Evolutionary conservation across 345 rosid species (phyloP), one percentile per base, ranked within the genome.

Genomic region (Boechera retrofracta): DNA sequence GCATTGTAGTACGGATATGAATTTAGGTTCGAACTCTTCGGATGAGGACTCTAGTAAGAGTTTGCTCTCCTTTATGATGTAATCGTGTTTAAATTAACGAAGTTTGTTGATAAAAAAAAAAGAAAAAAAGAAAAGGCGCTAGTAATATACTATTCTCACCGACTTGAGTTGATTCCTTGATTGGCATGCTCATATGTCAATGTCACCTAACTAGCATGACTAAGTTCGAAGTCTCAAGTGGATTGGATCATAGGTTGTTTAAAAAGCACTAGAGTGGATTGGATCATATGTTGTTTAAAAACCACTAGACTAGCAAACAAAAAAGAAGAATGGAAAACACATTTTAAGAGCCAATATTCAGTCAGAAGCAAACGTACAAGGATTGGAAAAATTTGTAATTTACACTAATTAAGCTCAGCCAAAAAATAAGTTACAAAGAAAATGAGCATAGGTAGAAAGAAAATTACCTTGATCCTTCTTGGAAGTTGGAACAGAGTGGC

Each of bases 131-230:
- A 61, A 61, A 61, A 61, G 16, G 33, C 18, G 5, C 18, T 24
- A 39, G 51, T 41, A 39, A 3, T 42, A 9, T 60, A 39, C 51
- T 13, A 26, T 41, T 63, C 36, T 8, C 67, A 13, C 16, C 33
- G 51, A 62, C 39, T 29, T 64, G 28, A 31, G 29, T 29, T 65
- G 29, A 21, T 21, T 21, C 24, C 24, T 21, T 21, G 24, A 31
- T n/a, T 65, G 29, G 56, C 41, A 65, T 65, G 42, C 15, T 67
- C 31, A 11, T 35, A 41, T 26, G 67, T 63, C 67, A 63, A 42
- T 51, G 32, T 51, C 59, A 12, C 16, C 11, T 21, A 67, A n/a
- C 32, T 67, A 11, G 71, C 58, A 66, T 49, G 31, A 51, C 71
- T 67, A 51, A 18, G 18, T 67, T 51, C 59, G 59, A 67, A 39